phyloP scores from a whole-genome alignment of 768 basidiomycete genomes.

The Strobilomyces dryophilus region DNA sequence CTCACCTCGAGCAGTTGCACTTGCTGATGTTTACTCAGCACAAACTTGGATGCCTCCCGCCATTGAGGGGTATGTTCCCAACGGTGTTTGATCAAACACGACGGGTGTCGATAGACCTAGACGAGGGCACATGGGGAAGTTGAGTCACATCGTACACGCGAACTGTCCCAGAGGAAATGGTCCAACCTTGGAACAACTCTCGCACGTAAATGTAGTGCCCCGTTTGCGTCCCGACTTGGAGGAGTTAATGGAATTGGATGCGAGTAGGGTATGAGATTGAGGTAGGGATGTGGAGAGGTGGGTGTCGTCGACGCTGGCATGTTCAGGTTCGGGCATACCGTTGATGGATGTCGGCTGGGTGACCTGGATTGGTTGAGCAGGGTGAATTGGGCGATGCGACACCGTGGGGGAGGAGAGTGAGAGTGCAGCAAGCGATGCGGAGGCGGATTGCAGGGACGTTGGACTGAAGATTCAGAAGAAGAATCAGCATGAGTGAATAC shows the following conservation, averaged over 20 bases:
- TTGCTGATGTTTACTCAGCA: conserved; percentile 94
- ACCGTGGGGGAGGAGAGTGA: conserved; percentile 40
- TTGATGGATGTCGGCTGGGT: not conserved
- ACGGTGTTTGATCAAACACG: conserved; percentile 93
- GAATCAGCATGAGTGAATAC: not conserved
- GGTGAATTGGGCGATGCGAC: conserved; percentile 16
- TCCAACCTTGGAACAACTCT: conserved; percentile 87
- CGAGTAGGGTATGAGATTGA: not conserved
- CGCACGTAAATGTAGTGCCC: conserved; percentile 85
- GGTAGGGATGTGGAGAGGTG: conserved; percentile 10
- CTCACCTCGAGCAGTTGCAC: conserved; percentile 89
- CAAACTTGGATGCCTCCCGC: conserved; percentile 87
- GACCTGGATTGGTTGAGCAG: conserved; percentile 14
- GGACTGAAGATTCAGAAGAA: conserved; percentile 25
- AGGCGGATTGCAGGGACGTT: conserved; percentile 33
- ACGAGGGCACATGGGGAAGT: not conserved
- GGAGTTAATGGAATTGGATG: conserved; percentile 10
- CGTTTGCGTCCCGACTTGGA: conserved; percentile 63
- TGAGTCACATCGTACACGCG: conserved; percentile 6
- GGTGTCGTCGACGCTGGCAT: conserved; percentile 15
- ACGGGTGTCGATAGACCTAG: conserved; percentile 87
- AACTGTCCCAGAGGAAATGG: conserved; percentile 1
- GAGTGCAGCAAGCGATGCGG: conserved; percentile 38
- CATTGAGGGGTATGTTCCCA: conserved; percentile 98
- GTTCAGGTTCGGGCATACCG: conserved; percentile 3